Evolutionary conservation across 129 eudicot genomes (phyloP).

Genomic region (Heracleum sosnowskyi): DNA sequence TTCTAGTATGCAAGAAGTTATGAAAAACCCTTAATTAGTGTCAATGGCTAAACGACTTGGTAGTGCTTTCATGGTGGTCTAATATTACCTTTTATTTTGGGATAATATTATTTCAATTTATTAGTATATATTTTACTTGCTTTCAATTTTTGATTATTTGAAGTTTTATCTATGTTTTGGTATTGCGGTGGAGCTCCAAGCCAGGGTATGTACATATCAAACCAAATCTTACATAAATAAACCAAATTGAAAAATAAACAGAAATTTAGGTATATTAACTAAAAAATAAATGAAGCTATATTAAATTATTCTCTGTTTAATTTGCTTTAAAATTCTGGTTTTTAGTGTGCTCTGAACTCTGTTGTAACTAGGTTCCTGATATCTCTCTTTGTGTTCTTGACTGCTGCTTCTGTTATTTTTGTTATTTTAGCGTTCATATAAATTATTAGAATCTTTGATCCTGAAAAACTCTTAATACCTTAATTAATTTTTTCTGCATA

Average conservation of each 20-base stretch:
- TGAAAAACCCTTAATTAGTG: slow-evolving; percentile 97
- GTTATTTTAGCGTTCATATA: neutral
- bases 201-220: too few relatives aligned
- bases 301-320: neutral
- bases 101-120: too few relatives aligned
- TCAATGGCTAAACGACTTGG: slow-evolving; percentile 96
- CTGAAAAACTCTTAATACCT: neutral
- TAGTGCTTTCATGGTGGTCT: slow-evolving; percentile 87
- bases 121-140: too few relatives aligned
- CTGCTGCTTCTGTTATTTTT: neutral
- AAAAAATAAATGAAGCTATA: neutral
- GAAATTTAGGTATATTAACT: too few relatives aligned
- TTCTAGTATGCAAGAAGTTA: slow-evolving; percentile 91
- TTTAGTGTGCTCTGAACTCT: neutral
- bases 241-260: too few relatives aligned
- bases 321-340: neutral
- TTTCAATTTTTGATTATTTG: too few relatives aligned
- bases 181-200: too few relatives aligned
- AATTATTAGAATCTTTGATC: neutral
- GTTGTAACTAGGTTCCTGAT: neutral
- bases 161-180: too few relatives aligned
- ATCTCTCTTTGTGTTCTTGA: neutral
- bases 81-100: too few relatives aligned
- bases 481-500: slow-evolving; percentile 12
- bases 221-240: too few relatives aligned